Conservation (phyloP, 768 basidiomycete genomes). For the Pleurotus eryngii region DNA sequence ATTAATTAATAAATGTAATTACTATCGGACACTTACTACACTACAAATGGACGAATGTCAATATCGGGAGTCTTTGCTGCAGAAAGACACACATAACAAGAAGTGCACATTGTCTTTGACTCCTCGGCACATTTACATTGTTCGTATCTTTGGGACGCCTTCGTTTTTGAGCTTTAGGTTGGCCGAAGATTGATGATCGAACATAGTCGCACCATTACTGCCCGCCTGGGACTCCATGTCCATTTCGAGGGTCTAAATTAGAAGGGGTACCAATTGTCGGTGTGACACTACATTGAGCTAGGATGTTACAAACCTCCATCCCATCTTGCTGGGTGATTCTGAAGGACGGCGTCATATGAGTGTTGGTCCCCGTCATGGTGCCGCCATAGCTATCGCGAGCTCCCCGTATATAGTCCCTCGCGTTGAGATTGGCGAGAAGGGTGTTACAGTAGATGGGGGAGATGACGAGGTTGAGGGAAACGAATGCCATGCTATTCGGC, state of each 20-base stretch:
- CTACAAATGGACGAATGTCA: not conserved
- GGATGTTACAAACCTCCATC: not conserved
- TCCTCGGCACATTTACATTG: not conserved
- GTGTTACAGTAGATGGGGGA: slow-evolving; percentile 9
- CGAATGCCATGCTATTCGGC: slow-evolving; percentile 4
- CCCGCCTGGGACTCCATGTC: not conserved
- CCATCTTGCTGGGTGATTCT: not conserved
- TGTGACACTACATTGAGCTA: too few species aligned
- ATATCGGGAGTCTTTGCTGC: not conserved
- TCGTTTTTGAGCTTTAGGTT: not conserved
- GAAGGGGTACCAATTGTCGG: not conserved
- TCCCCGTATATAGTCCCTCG: slow-evolving; percentile 2
- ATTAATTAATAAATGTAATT: not conserved
- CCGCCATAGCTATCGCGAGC: not conserved
- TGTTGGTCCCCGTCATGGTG: not conserved
- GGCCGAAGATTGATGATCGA: not conserved
- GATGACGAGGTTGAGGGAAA: slow-evolving; percentile 3
- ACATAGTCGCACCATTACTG: not conserved
- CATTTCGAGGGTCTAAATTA: not conserved
- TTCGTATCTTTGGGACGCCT: not conserved
- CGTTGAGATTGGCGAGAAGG: slow-evolving; percentile 4
- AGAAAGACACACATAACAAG: not conserved
- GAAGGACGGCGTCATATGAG: not conserved
- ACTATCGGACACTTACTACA: not conserved
- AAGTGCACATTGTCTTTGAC: not conserved